Evolutionary conservation across 2,329 filamentous ascomycete genomes (phyloP), one percentile per base, ranked within the genome.

Genomic region (Colletotrichum lindemuthianum): DNA sequence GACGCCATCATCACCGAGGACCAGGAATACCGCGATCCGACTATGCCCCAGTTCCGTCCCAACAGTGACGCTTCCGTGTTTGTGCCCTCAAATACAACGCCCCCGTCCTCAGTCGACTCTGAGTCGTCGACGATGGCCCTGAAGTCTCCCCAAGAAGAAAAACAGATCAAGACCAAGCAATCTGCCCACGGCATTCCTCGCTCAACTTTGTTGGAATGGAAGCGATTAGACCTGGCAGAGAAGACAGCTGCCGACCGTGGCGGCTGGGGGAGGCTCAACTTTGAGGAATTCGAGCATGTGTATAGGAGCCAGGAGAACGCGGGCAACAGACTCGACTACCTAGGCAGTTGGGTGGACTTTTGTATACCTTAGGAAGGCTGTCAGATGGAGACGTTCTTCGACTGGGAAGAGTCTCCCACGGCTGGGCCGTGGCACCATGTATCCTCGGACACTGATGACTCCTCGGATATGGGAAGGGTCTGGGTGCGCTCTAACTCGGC

Each of bases 331-430:
- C 82, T 94, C 66, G 91, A 92, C 69, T 95, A 97, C 76, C 82
- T 97, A 50, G 92, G 92, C 65, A 92, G 88, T 71, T 98, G 95
- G 95, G 92, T 97, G 76, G 94, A 97, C 74, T 89, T 90, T 74
- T 90, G 88, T 74, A 89, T 90, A 69, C 88, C 87, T 12, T 88
- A 82, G 75, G 34, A 41, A 41, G 59, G 37, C 24, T 24, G 24
- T 24, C 24, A 24, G 24, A 24, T 24, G 32, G 16, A 15, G 34
- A 53, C 33, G 39, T 24, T 45, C 51, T n/a, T 10, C 32, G 39
- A 36, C 15, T 5, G 24, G 24, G 24, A 24, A 24, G 24, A 5
- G 4, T 24, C 24, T 24, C 24, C 24, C 24, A 24, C 24, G 24
- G 24, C 24, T 24, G 24, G 24, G 24, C 24, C 37, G 43, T 45